Percentiles rank a stretch among this genome's conserved stretches.
These are phyloP conservation scores for Phytophthora sansomeana DNA, from an alignment of 352 stramenopile species.

Conservation along the genomic window DNA sequence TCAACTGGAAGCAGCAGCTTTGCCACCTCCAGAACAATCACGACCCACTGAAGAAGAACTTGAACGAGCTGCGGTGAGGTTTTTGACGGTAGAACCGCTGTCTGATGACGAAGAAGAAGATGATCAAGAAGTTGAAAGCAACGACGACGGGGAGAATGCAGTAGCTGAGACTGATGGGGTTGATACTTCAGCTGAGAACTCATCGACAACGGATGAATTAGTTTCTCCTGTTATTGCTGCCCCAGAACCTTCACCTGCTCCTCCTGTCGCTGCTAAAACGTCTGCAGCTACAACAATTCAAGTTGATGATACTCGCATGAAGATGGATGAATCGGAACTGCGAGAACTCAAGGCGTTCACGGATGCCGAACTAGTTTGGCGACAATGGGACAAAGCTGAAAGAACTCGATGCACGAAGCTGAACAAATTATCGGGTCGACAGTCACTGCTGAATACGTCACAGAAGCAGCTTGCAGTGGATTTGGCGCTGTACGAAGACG, in stretches of 20 bases:
- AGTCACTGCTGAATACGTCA: slow-evolving; percentile 27
- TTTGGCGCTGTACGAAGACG: slow-evolving; percentile 51
- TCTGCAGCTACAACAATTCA: not conserved
- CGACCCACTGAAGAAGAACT: slow-evolving; percentile 53
- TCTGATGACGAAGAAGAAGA: slow-evolving; percentile 26
- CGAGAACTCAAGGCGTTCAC: slow-evolving; percentile 50
- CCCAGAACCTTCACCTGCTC: not conserved
- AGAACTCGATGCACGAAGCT: slow-evolving; percentile 51
- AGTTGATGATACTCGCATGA: slow-evolving; percentile 31
- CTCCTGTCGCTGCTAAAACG: slow-evolving; percentile 1
- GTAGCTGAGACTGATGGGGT: not conserved
- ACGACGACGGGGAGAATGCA: not conserved
- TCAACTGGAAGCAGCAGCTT: slow-evolving; percentile 34
- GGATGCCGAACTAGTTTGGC: slow-evolving; percentile 53
- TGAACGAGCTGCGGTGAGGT: slow-evolving; percentile 42
- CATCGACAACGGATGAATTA: not conserved
- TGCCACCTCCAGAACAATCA: slow-evolving; percentile 29
- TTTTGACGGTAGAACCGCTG: slow-evolving; percentile 37
- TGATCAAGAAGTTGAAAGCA: slow-evolving; percentile 3
- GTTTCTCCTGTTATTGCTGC: not conserved
- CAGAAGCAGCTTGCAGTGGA: slow-evolving; percentile 55
- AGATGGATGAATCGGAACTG: slow-evolving; percentile 59
- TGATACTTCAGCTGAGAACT: not conserved
- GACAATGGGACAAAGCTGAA: slow-evolving; percentile 58
- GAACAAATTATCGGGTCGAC: slow-evolving; percentile 33